Conservation (phyloP, 345 rosid genomes). For the Firmiana major region DNA sequence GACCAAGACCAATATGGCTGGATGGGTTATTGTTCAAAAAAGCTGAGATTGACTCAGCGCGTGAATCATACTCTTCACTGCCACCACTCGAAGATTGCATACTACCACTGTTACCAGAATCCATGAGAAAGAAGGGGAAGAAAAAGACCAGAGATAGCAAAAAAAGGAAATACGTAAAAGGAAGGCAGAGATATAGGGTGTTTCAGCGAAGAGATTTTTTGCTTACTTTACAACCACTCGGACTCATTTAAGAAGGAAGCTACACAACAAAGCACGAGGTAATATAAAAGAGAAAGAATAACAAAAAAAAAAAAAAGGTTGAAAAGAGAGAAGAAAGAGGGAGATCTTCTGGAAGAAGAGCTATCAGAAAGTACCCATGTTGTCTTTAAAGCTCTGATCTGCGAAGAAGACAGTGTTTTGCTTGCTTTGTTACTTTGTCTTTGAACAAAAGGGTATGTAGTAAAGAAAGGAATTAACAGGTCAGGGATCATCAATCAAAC, state of each 20-base stretch:
- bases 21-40: conserved; percentile 34
- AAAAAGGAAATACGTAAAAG: conserved; percentile 10
- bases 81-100: conserved; percentile 79
- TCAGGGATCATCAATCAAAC: conserved; percentile 21
- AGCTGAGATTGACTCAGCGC: conserved; percentile 54
- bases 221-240: not conserved
- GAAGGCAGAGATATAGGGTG: conserved; percentile 21
- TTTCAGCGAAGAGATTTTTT: conserved; percentile 12
- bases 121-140: conserved; percentile 35
- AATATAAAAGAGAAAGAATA: conserved; percentile 1
- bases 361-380: conserved; percentile 35
- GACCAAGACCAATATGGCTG: conserved; percentile 26
- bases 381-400: conserved; percentile 36
- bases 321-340: conserved; percentile 11
- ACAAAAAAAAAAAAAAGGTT: not conserved
- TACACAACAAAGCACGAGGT: conserved; percentile 19
- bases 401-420: conserved; percentile 26
- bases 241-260: conserved; percentile 25
- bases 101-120: conserved; percentile 80
- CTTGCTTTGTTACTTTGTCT: conserved; percentile 17
- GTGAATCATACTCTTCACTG: conserved; percentile 79
- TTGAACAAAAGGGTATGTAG: conserved; percentile 22
- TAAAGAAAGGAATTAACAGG: conserved; percentile 24
- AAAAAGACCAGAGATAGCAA: not conserved
- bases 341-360: conserved; percentile 26